Base-by-base conservation (phyloP, 106 monocot genomes). In the Dendrobium chrysotoxum region DNA sequence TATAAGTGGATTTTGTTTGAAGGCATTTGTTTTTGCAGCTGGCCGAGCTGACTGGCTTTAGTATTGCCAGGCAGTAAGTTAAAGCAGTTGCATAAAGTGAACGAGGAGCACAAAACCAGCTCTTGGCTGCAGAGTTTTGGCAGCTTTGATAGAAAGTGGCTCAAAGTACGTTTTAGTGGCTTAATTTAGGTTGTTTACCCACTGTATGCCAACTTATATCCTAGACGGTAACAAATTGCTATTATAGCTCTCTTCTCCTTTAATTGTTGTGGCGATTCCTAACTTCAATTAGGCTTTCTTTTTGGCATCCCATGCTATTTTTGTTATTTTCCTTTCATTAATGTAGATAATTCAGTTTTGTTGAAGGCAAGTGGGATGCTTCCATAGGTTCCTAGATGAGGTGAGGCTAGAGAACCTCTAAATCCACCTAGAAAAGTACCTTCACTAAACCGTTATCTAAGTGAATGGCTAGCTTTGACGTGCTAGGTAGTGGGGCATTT, bases 21-120 rank as follows among this genome's bases (percentile, higher is more conserved):
- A 70, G 31, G 15, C n/a, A 9, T 35, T 35, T 74, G 76, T 46
- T 46, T 15, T 76, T 83, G 94, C 92, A 82, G 90, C 94, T 95
- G 90, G 95, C 92, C 95, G 95, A 95, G 90, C 85, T 95, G 90
- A 46, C 79, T 92, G 94, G 89, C 80, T 83, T 5, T 28, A 90
- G 85, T 72, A 21, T 72, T 90, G 83, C 86, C 92, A 86, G 82
- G 53, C 86, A 90, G 88, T 87, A 95, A 95, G 90, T 88, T 91
- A 82, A 13, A 85, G 25, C 90, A 92, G 94, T 84, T 90, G 94
- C 94, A 77, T 30, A 95, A 39, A 90, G 81, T 45, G n/a, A 82
- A 68, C 0, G 38, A 30, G 78, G 73, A 57, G 84, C 50, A 79
- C 82, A 79, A 35, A 90, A 91, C 94, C 88, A 95, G 88, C 90